These are phyloP conservation scores for Uronychia binucleata DNA, from an alignment of 73 alveolate species.

Conservation along the genomic window DNA sequence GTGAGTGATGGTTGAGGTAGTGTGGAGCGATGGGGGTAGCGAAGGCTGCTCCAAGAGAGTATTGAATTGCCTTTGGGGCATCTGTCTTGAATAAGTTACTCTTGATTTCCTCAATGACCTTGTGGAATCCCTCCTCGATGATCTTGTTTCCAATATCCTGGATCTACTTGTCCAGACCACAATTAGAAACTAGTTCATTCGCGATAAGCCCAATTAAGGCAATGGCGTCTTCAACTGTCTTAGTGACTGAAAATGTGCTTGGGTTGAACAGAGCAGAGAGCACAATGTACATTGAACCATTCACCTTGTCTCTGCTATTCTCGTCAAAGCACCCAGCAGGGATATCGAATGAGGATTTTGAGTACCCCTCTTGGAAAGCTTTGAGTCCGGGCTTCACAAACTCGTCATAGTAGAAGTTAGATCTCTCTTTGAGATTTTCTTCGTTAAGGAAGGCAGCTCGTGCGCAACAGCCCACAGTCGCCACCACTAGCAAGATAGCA, in stretches of 20 bases:
- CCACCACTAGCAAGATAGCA: conserved; percentile 1
- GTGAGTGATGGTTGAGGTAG: too few species aligned
- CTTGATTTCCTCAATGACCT: not conserved
- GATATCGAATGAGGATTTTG: not conserved
- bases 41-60: not conserved
- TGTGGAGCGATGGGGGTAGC: too few species aligned
- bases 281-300: not conserved
- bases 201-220: not conserved
- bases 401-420: not conserved
- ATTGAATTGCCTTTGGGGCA: not conserved
- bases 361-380: not conserved
- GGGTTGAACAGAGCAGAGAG: not conserved
- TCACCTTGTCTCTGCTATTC: not conserved
- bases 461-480: too few species aligned
- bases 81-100: not conserved
- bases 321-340: not conserved
- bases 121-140: not conserved
- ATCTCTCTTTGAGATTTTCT: not conserved
- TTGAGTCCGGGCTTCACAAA: not conserved
- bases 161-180: not conserved
- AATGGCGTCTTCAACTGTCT: not conserved
- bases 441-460: not conserved
- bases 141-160: not conserved
- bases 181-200: not conserved
- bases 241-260: not conserved